Evolutionary conservation across 768 basidiomycete species (phyloP).

Genomic region (Amanita molliuscula): DNA sequence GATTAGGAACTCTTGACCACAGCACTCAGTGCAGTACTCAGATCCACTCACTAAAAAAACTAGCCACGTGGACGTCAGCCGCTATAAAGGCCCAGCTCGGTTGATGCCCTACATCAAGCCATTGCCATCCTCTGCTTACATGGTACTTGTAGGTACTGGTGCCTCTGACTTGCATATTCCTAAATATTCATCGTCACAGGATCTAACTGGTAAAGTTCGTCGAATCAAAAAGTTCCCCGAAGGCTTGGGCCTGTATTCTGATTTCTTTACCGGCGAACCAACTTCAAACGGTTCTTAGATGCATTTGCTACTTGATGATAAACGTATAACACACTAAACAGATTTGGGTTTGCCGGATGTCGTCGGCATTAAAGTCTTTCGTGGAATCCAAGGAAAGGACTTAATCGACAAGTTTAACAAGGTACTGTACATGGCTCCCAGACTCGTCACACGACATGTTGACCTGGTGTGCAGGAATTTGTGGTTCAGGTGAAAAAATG

Average conservation of each 20-base stretch:
- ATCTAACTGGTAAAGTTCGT: conserved; percentile 5
- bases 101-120: too few species aligned
- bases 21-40: too few species aligned
- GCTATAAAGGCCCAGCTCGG: too few species aligned
- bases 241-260: conserved; percentile 14
- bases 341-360: neutral
- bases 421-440: neutral
- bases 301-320: neutral
- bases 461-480: conserved; percentile 5
- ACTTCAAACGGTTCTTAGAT: neutral
- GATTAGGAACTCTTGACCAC: too few species aligned
- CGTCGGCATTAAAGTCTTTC: neutral
- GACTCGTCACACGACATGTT: neutral
- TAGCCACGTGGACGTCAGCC: too few species aligned
- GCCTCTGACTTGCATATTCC: too few species aligned
- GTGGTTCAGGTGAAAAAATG: conserved; percentile 2
- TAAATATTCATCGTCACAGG: neutral
- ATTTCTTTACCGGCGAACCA: conserved; percentile 7
- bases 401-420: conserved; percentile 1
- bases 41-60: too few species aligned
- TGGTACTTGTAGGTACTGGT: too few species aligned
- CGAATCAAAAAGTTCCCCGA: conserved; percentile 7
- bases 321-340: too few species aligned
- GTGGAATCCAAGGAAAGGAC: neutral
- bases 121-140: too few species aligned